Base-by-base conservation (phyloP, 805 yeast genomes). In the Hanseniaspora thailandica region DNA sequence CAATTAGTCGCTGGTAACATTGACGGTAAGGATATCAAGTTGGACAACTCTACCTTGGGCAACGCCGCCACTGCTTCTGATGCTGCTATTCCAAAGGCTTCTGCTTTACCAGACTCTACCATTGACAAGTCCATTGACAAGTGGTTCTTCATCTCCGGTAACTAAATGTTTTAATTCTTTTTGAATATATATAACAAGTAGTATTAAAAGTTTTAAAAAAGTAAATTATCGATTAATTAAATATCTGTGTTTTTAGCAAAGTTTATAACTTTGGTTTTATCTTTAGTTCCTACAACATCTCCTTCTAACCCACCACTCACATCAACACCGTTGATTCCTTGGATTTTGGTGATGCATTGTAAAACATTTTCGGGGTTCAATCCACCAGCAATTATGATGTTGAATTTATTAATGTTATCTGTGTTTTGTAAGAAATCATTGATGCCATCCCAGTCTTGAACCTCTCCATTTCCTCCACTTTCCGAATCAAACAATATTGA, bases 81-180 rank as follows among this genome's bases (percentile, higher is more conserved):
- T 53, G 61, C 72, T 55, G 75, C 70, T 55, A 67, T 86, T 55
- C 94, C 96, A 61, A 76, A 77, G 55, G 94, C 86, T 63, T 63
- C 78, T 62, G 79, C 84, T 60, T 69, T 73, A 60, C 77, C 89
- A 59, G 88, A 89, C 68, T 96, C 95, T 59, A 95, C 96, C 71
- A 86, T 93, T 69, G 98, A 90, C 76, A 80, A 85, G 73, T 86
- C 96, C 54, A 75, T 90, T 68, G 97, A 90, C 79, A 90, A 90
- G 76, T 90, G 98, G 98, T 90, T 93, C 80, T 90, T 81, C 81
- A 90, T 90, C 67, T 86, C 90, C 56, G 93, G 90, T 73, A 81
- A 84, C 58, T 74, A 79, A 59, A 17, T 22, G 9, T 25, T 34
- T n/a, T 19, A 15, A 13, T 12, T 41, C 19, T 17, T 13, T 2